Conservation (phyloP, 2,329 filamentous ascomycete genomes). For the Biscogniauxia marginata region DNA sequence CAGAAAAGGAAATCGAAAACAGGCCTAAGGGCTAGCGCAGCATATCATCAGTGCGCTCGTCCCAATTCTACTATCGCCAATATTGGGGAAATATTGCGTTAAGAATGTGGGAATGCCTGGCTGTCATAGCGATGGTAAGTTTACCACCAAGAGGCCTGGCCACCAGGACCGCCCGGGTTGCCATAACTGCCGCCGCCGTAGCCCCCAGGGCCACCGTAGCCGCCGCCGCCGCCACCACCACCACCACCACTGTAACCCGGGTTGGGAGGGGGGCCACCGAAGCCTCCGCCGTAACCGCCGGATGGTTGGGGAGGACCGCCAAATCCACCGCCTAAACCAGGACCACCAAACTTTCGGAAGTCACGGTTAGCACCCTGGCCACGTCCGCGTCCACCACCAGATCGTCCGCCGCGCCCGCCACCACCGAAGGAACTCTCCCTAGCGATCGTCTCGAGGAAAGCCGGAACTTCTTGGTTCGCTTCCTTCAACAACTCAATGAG, state of each 20-base stretch:
- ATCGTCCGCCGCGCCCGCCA: conserved; percentile 57
- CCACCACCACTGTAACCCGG: conserved; percentile 35
- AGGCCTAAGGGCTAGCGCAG: conserved; percentile 20
- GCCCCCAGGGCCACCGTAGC: conserved; percentile 46
- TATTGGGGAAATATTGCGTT: conserved; percentile 1
- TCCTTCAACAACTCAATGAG: conserved; percentile 98
- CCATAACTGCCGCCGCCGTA: conserved; percentile 35
- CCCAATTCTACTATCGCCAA: conserved; percentile 12
- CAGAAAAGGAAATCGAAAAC: conserved; percentile 19
- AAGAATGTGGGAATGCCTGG: background rate
- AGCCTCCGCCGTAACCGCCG: conserved; percentile 45
- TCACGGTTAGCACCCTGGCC: conserved; percentile 76
- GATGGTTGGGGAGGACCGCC: conserved; percentile 40
- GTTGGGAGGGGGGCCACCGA: conserved; percentile 33
- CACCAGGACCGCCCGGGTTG: conserved; percentile 63
- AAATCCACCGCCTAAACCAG: conserved; percentile 39
- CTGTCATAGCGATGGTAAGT: conserved; percentile 16
- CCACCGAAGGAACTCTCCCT: conserved; percentile 84
- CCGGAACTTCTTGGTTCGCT: conserved; percentile 93
- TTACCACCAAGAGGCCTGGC: conserved; percentile 70
- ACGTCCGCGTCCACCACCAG: conserved; percentile 71
- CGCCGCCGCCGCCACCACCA: conserved; percentile 40
- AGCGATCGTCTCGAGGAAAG: conserved; percentile 95
- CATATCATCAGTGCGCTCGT: conserved; percentile 25
- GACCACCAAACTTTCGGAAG: conserved; percentile 75